Conservation (phyloP, 208 protist genomes). For the Entamoeba invadens region DNA sequence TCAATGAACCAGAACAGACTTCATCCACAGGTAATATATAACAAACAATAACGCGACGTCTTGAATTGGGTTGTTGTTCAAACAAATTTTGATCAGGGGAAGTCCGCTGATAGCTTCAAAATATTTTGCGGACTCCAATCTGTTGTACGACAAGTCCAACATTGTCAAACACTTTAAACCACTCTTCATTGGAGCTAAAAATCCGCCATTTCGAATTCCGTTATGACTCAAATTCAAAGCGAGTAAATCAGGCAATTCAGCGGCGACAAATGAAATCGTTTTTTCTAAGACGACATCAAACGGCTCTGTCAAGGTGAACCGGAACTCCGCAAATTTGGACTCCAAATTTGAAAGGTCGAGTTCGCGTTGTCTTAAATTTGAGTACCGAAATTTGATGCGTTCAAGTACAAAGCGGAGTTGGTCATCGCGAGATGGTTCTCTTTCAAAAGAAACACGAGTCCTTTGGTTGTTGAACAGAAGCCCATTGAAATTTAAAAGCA, state of each 20-base stretch:
- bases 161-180: not conserved
- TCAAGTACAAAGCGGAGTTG: not conserved
- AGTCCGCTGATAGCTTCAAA: not conserved
- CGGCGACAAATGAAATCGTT: not conserved
- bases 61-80: not conserved
- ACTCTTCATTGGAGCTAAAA: not conserved
- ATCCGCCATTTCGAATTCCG: not conserved
- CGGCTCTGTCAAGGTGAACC: not conserved
- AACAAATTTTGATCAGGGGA: not conserved
- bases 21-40: not conserved
- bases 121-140: not conserved
- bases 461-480: not conserved
- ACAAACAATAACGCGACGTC: not conserved
- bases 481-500: not conserved
- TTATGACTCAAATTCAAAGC: not conserved
- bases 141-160: not conserved
- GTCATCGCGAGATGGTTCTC: not conserved
- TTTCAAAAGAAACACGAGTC: not conserved
- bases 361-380: not conserved
- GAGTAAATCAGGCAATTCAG: not conserved
- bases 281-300: not conserved
- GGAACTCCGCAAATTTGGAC: not conserved
- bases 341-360: not conserved
- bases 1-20: not conserved
- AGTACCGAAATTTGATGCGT: not conserved